phyloP scores from a whole-genome alignment of 2,329 filamentous ascomycete genomes.

The Calonectria henricotiae region DNA sequence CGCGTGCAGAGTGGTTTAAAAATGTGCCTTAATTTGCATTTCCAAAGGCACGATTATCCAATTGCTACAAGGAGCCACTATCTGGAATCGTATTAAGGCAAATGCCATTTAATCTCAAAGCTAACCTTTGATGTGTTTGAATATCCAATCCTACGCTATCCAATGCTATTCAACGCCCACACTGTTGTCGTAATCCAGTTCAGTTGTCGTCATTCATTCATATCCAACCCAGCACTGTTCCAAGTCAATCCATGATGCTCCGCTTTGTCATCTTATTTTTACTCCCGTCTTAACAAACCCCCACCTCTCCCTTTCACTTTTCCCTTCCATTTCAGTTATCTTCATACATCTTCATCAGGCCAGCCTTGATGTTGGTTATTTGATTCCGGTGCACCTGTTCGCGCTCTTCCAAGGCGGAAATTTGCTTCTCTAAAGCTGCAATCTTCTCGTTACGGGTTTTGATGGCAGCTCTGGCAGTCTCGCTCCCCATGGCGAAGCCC shows the following conservation, averaged over 20 bases:
- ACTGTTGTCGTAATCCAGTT: not conserved
- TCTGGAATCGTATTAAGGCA: not conserved
- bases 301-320: too few species aligned
- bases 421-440: conserved; percentile 57
- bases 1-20: too few species aligned
- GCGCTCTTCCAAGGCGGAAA: conserved; percentile 61
- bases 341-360: conserved; percentile 59
- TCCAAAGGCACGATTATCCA: too few species aligned
- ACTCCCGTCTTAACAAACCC: too few species aligned
- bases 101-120: conserved; percentile 1
- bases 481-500: conserved; percentile 77
- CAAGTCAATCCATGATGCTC: not conserved
- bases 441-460: conserved; percentile 73
- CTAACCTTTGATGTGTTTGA: not conserved
- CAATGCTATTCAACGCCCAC: conserved; percentile 1
- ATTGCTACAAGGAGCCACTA: too few species aligned
- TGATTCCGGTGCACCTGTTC: conserved; percentile 54
- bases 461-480: conserved; percentile 75
- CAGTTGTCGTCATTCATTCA: conserved; percentile 2
- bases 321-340: conserved; percentile 46
- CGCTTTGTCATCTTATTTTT: not conserved
- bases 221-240: not conserved
- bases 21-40: too few species aligned
- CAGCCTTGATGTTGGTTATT: conserved; percentile 59
- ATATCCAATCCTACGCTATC: not conserved